Conservation (phyloP, 73 alveolate genomes). For the Tetrahymena borealis region DNA sequence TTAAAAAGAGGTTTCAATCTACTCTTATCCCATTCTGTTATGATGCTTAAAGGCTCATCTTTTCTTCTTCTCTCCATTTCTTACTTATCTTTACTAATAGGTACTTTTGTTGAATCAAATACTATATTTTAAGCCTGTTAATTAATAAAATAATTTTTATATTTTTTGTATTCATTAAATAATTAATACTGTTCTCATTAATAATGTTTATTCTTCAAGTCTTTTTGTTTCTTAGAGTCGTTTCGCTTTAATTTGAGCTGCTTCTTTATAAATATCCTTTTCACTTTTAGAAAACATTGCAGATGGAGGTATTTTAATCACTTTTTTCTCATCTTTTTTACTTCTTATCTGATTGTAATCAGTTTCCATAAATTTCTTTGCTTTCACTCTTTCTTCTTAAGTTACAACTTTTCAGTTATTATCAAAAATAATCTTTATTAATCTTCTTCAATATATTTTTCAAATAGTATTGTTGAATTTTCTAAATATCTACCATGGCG, state of each 20-base stretch:
- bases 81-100: constrained; percentile 63
- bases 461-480: background rate
- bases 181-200: background rate
- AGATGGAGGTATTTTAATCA: constrained; percentile 51
- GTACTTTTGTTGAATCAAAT: constrained; percentile 60
- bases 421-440: too few species aligned
- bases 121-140: constrained; percentile 57
- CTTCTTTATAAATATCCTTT: constrained; percentile 79
- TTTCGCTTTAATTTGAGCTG: constrained; percentile 46
- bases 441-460: background rate
- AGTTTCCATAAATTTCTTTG: constrained; percentile 55
- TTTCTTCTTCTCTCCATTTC: constrained; percentile 68
- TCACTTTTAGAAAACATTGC: constrained; percentile 75
- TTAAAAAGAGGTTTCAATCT: constrained; percentile 72
- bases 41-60: constrained; percentile 45
- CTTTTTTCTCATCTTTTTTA: constrained; percentile 46
- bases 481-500: constrained; percentile 54
- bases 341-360: constrained; percentile 38
- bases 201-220: constrained; percentile 33
- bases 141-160: constrained; percentile 44
- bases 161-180: background rate
- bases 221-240: constrained; percentile 44
- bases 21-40: constrained; percentile 93
- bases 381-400: constrained; percentile 78
- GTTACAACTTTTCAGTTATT: constrained; percentile 53